These are phyloP conservation scores for Hypoxylon sp. DNA, from an alignment of 2,329 filamentous ascomycete species.

Conservation along the genomic window DNA sequence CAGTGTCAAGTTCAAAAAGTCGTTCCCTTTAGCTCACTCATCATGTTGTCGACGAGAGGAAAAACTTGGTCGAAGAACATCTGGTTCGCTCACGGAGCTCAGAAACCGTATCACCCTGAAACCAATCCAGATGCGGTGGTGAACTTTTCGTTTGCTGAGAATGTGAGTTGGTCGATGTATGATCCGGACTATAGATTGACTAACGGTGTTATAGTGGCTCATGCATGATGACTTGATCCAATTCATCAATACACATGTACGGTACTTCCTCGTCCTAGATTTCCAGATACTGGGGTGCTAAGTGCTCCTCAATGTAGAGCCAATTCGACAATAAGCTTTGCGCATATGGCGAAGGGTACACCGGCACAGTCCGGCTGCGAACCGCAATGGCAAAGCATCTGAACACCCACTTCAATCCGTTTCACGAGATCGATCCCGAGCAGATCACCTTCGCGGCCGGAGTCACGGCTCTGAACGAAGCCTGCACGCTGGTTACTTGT, in stretches of 20 bases:
- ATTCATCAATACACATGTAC: slow-evolving; percentile 31
- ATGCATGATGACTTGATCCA: slow-evolving; percentile 21
- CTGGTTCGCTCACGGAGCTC: slow-evolving; percentile 29
- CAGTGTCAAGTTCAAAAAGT: too few species aligned
- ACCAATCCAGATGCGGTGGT: slow-evolving; percentile 34
- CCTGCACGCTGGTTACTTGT: slow-evolving; percentile 37
- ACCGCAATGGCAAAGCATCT: slow-evolving; percentile 38
- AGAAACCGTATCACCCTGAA: slow-evolving; percentile 27
- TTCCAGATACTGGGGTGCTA: neutral
- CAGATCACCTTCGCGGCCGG: slow-evolving; percentile 40
- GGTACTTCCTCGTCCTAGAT: neutral
- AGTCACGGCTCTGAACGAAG: slow-evolving; percentile 38
- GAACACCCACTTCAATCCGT: slow-evolving; percentile 37
- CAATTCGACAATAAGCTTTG: slow-evolving; percentile 31
- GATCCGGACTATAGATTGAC: neutral
- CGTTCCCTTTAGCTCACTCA: neutral
- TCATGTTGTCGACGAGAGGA: slow-evolving; percentile 38
- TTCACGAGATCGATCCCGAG: slow-evolving; percentile 31
- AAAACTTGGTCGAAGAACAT: slow-evolving; percentile 31
- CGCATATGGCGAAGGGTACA: slow-evolving; percentile 39
- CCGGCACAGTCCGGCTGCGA: slow-evolving; percentile 34
- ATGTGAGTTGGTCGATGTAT: slow-evolving; percentile 23
- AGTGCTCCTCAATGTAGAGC: slow-evolving; percentile 5
- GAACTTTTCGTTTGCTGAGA: slow-evolving; percentile 34
- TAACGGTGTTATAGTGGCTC: slow-evolving; percentile 18